Base-by-base conservation (phyloP, 1,139 yeast genomes). In the Suhomyces wounanorum region DNA sequence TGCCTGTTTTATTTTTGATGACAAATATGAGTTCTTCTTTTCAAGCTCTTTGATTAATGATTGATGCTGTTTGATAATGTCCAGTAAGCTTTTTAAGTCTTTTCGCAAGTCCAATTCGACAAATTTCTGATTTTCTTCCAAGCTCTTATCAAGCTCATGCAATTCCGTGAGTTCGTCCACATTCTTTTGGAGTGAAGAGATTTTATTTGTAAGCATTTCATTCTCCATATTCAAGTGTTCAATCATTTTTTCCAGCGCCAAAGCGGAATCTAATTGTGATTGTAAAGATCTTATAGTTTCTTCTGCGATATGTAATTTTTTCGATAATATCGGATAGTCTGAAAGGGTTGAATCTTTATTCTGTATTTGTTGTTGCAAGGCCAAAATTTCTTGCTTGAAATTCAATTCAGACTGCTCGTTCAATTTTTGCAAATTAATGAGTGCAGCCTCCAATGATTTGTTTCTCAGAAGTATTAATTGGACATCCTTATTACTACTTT, bases 101-200 rank as follows among this genome's bases (percentile, higher is more conserved):
- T 63, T 58, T 26, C 71, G 66, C 23, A 85, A 69, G 45, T 84
- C 86, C n/a, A 61, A 59, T 56, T 85, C 90, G 0, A 83, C 73
- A n/a, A 74, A 77, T 0, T 65, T 53, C 54, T 83, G 88, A 45
- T 73, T 73, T 13, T 75, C 78, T 53, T 87, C 94, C n/a, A 89
- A 69, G 55, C 85, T 85, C 49, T 74, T 79, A 52, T 84, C 86
- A 16, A 88, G 66, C 42, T 78, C 82, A 52, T 80, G 83, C 21
- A 87, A 64, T 49, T 84, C 84, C 47, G 80, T 84, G 38, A 86
- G 69, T 52, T 88, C 91, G 5, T 72, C 72, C 1, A 86, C 69
- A 0, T 81, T 74, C 1, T 55, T 61, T 42, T 73, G 67, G 38
- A 84, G 66, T 16, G 62, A 63, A 1, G 61, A 60, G 14, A 83